Base-by-base conservation (phyloP, 805 yeast species). In the Candida vaughaniae region DNA sequence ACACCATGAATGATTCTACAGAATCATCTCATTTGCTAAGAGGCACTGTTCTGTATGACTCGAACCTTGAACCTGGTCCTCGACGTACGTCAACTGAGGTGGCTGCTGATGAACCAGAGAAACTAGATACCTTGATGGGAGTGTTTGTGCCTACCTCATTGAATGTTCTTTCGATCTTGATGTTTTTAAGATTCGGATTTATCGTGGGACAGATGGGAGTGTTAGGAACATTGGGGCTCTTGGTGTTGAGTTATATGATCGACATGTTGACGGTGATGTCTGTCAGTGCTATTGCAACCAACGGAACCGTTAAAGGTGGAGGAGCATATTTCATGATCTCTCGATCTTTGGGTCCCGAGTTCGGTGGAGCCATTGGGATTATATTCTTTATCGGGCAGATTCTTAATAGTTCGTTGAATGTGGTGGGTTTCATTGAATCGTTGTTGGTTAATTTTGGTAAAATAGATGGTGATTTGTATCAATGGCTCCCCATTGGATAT, bases 241-340 rank as follows among this genome's bases (percentile, higher is more conserved):
- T 93, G 25, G 38, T 82, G 2, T 56, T 88, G 57, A 84, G 95
- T 32, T 93, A 90, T 56, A 55, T 78, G 3, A 88, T 93, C 45
- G 84, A 91, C 55, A 67, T 88, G 5, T 67, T 93, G 38, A 93
- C 99, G 0, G 87, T 95, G 0, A 62, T 93, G 47, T 86, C 96
- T 15, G 81, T 93, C 41, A 85, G 95, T 38, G 99, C 99, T 1
- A 93, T 93, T 43, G 88, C 97, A 2, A 93, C 99, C 2, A 93
- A 93, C 55, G 99, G 99, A 16, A 88, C 95, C 0, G 98, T 93
- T 2, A 77, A 89, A 48, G 98, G 98, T 10, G 99, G 99, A 11
- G 99, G 99, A 32, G 97, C 98, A 0, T 93, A 93, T 57, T 93
- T 89, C 53, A 93, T 93, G 97, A 88, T 93, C 42, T 85, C 95